phyloP scores from a whole-genome alignment of 2,329 filamentous ascomycete species.

The Ophiosphaerella korrae region DNA sequence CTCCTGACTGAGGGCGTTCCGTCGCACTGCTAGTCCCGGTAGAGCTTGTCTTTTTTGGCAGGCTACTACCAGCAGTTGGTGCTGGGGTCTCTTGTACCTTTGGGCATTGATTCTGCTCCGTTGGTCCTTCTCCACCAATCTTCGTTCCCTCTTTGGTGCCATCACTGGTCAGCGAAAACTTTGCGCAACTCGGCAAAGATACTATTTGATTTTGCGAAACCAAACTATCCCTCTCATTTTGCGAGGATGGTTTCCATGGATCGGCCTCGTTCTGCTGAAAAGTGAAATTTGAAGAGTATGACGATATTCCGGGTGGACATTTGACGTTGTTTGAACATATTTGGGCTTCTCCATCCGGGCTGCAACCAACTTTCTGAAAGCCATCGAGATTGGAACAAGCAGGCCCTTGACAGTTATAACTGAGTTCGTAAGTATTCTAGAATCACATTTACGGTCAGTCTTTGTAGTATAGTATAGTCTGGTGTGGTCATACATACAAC shows the following conservation, averaged over 20 bases:
- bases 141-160: constrained; percentile 27
- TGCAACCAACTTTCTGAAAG: constrained; percentile 25
- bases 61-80: constrained; percentile 4
- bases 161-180: constrained; percentile 25
- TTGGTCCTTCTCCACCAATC: constrained; percentile 9
- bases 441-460: background rate
- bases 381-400: constrained; percentile 22
- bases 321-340: constrained; percentile 26
- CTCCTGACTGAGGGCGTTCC: background rate
- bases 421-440: constrained; percentile 20
- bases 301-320: constrained; percentile 19
- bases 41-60: constrained; percentile 1
- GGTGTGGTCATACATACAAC: constrained; percentile 4
- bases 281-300: constrained; percentile 29
- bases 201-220: constrained; percentile 26
- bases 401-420: constrained; percentile 24
- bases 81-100: constrained; percentile 14
- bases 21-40: constrained; percentile 1
- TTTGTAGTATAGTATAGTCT: too few species aligned
- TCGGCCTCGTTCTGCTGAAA: constrained; percentile 29
- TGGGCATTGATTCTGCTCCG: constrained; percentile 6
- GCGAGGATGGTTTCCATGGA: constrained; percentile 17
- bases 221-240: constrained; percentile 16
- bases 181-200: constrained; percentile 16
- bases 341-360: constrained; percentile 17